These are phyloP conservation scores for Suillus subluteus DNA, from an alignment of 768 basidiomycete genomes.

Conservation along the genomic window DNA sequence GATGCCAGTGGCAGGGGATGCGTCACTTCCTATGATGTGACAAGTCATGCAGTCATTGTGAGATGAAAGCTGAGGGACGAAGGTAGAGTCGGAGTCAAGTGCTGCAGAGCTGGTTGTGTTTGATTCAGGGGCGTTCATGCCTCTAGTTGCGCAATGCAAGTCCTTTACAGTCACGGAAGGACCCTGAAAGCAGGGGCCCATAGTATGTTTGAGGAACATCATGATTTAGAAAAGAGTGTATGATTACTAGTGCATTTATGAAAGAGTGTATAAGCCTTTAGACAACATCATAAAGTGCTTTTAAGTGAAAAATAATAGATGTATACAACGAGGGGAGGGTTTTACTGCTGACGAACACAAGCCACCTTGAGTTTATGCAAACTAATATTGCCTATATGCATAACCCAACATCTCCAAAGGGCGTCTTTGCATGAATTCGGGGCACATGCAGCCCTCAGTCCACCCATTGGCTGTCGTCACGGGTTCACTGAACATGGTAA, in stretches of 20 bases:
- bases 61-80: background rate
- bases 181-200: background rate
- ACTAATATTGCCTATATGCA: background rate
- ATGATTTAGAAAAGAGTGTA: background rate
- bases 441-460: constrained; percentile 6
- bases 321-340: background rate
- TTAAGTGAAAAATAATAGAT: background rate
- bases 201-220: too few relatives aligned
- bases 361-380: background rate
- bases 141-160: background rate
- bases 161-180: background rate
- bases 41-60: constrained; percentile 69
- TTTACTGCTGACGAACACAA: background rate
- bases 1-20: constrained; percentile 62
- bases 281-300: background rate
- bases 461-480: background rate
- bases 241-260: background rate
- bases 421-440: constrained; percentile 7
- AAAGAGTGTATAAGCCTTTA: background rate
- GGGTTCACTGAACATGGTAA: constrained; percentile 1
- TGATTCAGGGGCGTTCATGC: background rate
- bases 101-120: background rate
- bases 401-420: constrained; percentile 3
- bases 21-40: constrained; percentile 66
- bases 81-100: background rate